Base-by-base conservation (phyloP, 2,329 filamentous ascomycete species). In the Neobulgaria alba region DNA sequence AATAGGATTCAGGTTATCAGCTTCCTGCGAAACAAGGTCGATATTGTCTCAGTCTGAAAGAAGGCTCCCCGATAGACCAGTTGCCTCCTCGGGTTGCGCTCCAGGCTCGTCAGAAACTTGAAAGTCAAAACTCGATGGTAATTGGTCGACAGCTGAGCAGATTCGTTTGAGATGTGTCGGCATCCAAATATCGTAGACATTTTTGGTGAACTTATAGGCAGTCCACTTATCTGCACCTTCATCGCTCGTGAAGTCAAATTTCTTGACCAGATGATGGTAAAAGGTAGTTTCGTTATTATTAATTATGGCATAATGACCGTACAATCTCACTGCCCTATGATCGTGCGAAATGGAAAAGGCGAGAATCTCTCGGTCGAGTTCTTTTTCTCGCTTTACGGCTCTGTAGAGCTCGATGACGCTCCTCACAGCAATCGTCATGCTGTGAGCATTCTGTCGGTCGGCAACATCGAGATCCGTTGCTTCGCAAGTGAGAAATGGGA, bases 381-480 rank as follows among this genome's bases (percentile, higher is more conserved):
- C 43, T 23, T 43, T 46, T 38, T 48, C 39, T 38, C 46, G 33
- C 14, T 46, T 43, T 34, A 43, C 33, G 23, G 43, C 12, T 16
- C 35, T 43, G 42, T 50, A 61, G 41, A 53, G 56, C 45, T 57
- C 52, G 19, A 45, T 21, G 4, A 37, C 12, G 29, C 36, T 41
- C 37, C 63, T 58, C 32, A 62, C 58, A 0, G 65, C 65, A 14
- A 67, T 41, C 3, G 60, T 62, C 59, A 63, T 64, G 48, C 60
- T 67, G 26, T 67, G 59, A 32, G 59, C 60, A 51, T 67, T 52
- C 23, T 52, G 39, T 39, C 45, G 56, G 42, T 66, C 61, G 2
- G 63, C 62, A 10, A 63, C 39, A 36, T 64, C 55, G 4, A 67
- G 23, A 26, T 26, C 30, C 30, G 30, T 32, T 8, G n/a, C 23